Evolutionary conservation across 805 yeast species (phyloP).

Genomic region (Teunomyces cretensis): DNA sequence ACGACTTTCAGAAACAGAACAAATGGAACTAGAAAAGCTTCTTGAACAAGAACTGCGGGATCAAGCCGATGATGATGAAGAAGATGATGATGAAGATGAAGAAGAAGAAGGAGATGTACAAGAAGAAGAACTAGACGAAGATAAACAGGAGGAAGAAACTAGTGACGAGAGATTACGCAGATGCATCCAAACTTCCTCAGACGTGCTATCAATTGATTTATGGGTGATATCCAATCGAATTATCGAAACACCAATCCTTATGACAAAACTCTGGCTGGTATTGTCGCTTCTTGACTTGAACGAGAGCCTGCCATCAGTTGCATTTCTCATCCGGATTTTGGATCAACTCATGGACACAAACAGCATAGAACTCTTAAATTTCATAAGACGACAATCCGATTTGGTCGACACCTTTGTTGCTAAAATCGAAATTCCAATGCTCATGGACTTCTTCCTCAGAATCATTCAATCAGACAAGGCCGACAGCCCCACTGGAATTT

Average conservation of each 20-base stretch:
- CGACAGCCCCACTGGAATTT: constrained; percentile 83
- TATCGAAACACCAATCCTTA: constrained; percentile 41
- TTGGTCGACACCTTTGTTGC: constrained; percentile 78
- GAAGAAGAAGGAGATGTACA: constrained; percentile 8
- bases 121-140: constrained; percentile 11
- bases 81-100: constrained; percentile 4
- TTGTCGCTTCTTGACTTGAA: constrained; percentile 28
- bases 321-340: constrained; percentile 58
- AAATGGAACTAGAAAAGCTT: constrained; percentile 18
- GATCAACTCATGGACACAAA: constrained; percentile 77
- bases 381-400: constrained; percentile 63
- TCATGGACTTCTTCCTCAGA: constrained; percentile 89
- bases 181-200: constrained; percentile 39
- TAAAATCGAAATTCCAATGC: constrained; percentile 89
- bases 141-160: constrained; percentile 22
- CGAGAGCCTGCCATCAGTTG: constrained; percentile 40
- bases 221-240: constrained; percentile 45
- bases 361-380: constrained; percentile 62
- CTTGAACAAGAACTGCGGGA: constrained; percentile 10
- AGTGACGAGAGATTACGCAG: constrained; percentile 34
- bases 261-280: constrained; percentile 43
- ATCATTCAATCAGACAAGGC: constrained; percentile 92
- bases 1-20: constrained; percentile 23
- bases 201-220: constrained; percentile 38
- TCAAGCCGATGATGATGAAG: background rate